These are phyloP conservation scores for Cyclotella choctawhatcheeana DNA, from an alignment of 108 stramenopile genomes.

Conservation along the genomic window DNA sequence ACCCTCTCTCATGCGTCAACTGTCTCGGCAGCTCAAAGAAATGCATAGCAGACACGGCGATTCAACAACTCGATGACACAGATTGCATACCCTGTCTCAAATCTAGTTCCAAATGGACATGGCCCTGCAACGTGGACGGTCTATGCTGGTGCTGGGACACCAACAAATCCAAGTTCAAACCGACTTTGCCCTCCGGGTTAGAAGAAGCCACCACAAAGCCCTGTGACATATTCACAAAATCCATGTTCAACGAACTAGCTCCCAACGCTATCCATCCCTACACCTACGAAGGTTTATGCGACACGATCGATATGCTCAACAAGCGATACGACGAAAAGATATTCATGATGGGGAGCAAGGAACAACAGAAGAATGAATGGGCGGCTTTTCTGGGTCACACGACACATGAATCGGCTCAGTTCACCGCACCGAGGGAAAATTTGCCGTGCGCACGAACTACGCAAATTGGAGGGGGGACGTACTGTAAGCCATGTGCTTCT, in stretches of 20 bases:
- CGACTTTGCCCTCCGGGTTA: conserved; percentile 20
- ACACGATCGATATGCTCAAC: conserved; percentile 36
- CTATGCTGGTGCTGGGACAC: conserved; percentile 56
- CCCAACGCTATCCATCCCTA: conserved; percentile 51
- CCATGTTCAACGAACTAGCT: conserved; percentile 38
- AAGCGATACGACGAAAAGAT: conserved; percentile 46
- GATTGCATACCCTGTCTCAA: conserved; percentile 41
- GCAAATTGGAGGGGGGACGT: conserved; percentile 33
- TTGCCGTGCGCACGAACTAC: conserved; percentile 34
- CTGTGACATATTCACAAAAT: conserved; percentile 47
- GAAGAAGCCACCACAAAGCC: conserved; percentile 35
- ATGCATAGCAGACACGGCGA: conserved; percentile 38
- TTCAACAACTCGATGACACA: conserved; percentile 36
- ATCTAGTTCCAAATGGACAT: conserved; percentile 39
- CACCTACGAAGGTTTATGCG: conserved; percentile 47
- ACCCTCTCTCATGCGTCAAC: conserved; percentile 27
- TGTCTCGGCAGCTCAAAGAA: conserved; percentile 37
- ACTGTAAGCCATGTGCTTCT: conserved; percentile 45
- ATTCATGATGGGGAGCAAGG: conserved; percentile 41
- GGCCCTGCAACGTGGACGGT: conserved; percentile 31
- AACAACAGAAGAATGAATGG: conserved; percentile 45
- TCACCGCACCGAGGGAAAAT: conserved; percentile 38
- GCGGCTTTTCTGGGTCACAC: conserved; percentile 52
- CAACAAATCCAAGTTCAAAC: conserved; percentile 42
- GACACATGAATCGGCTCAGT: conserved; percentile 53